Evolutionary conservation across 2,329 filamentous ascomycete species (phyloP), one percentile per base, ranked within the genome.

Genomic region (Xylaria digitata): DNA sequence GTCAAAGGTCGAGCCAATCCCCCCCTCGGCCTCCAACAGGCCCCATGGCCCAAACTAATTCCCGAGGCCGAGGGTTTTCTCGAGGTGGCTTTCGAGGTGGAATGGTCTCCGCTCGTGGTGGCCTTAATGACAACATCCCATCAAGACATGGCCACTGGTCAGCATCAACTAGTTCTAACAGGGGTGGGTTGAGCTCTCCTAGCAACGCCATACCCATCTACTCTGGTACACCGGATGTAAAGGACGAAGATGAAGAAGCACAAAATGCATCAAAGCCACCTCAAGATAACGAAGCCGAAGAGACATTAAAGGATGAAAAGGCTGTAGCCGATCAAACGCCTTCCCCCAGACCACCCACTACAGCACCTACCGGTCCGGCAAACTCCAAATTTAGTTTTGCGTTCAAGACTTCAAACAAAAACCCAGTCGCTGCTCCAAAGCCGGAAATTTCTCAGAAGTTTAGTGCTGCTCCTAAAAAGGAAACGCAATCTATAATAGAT

Each of bases 341-440:
- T 34, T 85, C 85, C 21, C 84, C 87, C 11, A 82, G 73, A 46
- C 72, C 74, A 40, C 74, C 79, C 63, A 86, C 86, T 64, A 82
- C 86, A 45, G 80, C 85, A 1, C 83, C 86, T 21, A 82, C 84
- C 1, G 84, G 86, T 5, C 83, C 86, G n/a, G 83, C 86, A 61
- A 76, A 77, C 55, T 88, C 89, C 50, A 96, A 95, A 80, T 96
- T 97, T 75, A 96, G 93, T 77, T 98, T 98, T 78, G 93, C 94
- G 1, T 93, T 98, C 79, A 97, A 97, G 77, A 87, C 90, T 9
- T 87, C 91, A 48, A 85, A 84, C 11, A 90, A 90, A 72, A 81
- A 84, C 7, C 79, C 84, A 1, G 81, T 86, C 15, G 80, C 88
- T 8, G 82, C 83, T 13, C 87, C 88, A 2, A 89, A 90, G 70